phyloP scores from a whole-genome alignment of 305 asterid genomes.

The Solanum hybrid region DNA sequence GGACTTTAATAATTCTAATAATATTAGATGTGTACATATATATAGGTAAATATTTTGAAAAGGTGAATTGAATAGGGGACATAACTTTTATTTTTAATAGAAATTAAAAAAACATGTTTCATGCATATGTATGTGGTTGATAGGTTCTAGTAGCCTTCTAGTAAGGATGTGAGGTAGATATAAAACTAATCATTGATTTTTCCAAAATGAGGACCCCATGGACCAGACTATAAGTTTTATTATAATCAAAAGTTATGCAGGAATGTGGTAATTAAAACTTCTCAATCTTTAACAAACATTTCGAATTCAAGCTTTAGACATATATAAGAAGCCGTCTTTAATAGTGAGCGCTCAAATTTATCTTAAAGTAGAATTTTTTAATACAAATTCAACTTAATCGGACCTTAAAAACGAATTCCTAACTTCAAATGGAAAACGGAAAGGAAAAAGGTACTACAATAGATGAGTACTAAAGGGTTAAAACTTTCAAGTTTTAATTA shows the following conservation, averaged over 20 bases:
- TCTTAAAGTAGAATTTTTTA: too few species aligned
- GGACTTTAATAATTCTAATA: background rate
- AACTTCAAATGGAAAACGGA: too few species aligned
- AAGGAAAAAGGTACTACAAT: too few species aligned
- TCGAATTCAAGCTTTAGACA: fast-evolving
- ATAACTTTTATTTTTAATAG: background rate
- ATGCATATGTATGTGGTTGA: background rate
- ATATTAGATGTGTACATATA: background rate
- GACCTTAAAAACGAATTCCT: too few species aligned
- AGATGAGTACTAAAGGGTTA: too few species aligned
- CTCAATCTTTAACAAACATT: background rate
- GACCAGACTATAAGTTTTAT: background rate
- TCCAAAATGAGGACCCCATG: background rate
- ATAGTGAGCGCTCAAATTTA: background rate
- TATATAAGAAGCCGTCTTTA: too few species aligned
- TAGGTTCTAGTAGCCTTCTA: background rate
- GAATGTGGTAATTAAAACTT: background rate
- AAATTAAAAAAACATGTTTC: background rate
- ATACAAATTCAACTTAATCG: too few species aligned
- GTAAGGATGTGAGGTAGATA: background rate
- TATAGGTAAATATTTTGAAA: too few species aligned
- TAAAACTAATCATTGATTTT: background rate
- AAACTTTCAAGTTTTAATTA: too few species aligned
- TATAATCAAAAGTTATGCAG: fast-evolving
- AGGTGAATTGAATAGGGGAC: background rate